These are phyloP conservation scores for Mitragyna speciosa DNA, from an alignment of 257 asterid genomes.

Conservation along the genomic window DNA sequence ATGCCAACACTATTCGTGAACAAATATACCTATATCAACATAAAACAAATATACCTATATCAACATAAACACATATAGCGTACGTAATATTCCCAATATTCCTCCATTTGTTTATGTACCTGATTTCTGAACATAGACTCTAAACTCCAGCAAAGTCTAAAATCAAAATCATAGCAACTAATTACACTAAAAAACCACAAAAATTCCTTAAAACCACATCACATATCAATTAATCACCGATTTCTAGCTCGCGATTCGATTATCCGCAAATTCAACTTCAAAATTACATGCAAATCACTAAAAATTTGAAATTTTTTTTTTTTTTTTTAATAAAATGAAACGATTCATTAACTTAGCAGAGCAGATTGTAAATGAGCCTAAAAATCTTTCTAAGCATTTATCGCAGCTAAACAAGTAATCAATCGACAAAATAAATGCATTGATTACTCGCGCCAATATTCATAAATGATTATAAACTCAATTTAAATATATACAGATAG, in stretches of 20 bases:
- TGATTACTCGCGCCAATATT: conserved; percentile 1
- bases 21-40: no score
- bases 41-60: not conserved
- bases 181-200: not conserved
- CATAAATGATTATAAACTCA: not conserved
- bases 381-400: no score
- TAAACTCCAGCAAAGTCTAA: conserved; percentile 18
- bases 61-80: not conserved
- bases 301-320: not conserved
- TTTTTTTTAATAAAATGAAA: no score
- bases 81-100: not conserved
- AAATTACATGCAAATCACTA: not conserved
- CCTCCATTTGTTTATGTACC: not conserved
- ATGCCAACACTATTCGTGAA: not conserved
- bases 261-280: not conserved
- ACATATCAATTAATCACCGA: not conserved
- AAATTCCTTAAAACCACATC: not conserved
- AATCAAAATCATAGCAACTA: not conserved
- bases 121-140: not conserved
- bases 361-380: no score
- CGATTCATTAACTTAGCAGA: no score
- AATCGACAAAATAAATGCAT: not conserved
- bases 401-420: not conserved
- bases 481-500: not conserved
- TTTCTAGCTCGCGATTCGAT: not conserved